Base-by-base conservation (phyloP, 2,329 filamentous ascomycete genomes). In the Fusarium nematophilum region DNA sequence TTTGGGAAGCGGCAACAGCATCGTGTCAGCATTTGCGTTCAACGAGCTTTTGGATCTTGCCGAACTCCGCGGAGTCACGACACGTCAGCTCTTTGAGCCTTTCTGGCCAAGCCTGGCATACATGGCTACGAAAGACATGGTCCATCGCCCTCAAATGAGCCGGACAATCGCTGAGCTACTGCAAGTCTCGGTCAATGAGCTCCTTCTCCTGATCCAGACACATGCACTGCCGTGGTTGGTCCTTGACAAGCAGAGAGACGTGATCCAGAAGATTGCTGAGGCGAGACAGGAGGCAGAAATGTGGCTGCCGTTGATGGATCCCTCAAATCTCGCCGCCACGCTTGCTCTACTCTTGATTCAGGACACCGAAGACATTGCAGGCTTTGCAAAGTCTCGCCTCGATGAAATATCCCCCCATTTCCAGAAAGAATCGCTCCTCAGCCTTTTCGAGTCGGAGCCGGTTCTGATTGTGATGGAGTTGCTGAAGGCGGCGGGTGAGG, bases 61-160 rank as follows among this genome's bases (percentile, higher is more conserved):
- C 2, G 84, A 89, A 45, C 79, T 82, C 40, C 83, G 87, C 33
- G 80, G 82, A 3, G 80, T 86, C 30, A 89, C 86, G 2, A 83
- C 89, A 2, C 82, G 84, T 23, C 86, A 87, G 13, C 79, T 99
- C 0, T 89, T 98, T 52, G 87, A 89, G 50, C 93, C 94, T 1
- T 98, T 93, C 73, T 98, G 94, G 93, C 86, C 87, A 63, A 94
- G 86, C 25, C 81, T 99, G 37, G 93, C 92, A 1, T 90, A 94
- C 55, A 85, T 89, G 43, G 88, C 92, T 3, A 89, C 95, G 23
- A 94, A 93, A 72, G 92, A 97, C 66, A 83, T 98, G 57, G 83
- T 89, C 17, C 83, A 85, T 40, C 86, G 90, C 39, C 94, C 95
- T n/a, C 91, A 95, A 67, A 90, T 93, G 70, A 89, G 88, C 39